Conservation (phyloP, 345 rosid species). For the Camelina sativa region DNA sequence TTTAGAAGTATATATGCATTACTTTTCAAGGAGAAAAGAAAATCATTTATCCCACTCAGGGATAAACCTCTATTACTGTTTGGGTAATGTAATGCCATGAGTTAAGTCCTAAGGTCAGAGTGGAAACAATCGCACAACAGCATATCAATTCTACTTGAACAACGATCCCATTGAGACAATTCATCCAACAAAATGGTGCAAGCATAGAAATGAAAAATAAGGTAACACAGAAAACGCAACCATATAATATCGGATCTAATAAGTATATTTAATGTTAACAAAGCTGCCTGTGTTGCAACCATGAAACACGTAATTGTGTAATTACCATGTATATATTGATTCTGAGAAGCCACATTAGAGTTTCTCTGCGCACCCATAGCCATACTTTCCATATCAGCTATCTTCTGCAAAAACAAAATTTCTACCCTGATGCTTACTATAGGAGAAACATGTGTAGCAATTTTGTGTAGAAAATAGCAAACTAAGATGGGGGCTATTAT, state of each 20-base stretch:
- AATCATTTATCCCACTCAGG: neutral
- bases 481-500: neutral
- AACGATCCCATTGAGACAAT: no score
- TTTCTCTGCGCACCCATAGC: constrained; percentile 6
- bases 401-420: constrained; percentile 36
- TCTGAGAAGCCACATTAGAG: constrained; percentile 22
- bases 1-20: constrained; percentile 1
- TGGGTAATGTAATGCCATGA: neutral
- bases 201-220: neutral
- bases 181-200: no score
- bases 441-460: neutral
- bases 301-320: constrained; percentile 14
- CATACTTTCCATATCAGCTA: constrained; percentile 30
- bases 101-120: no score
- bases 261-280: constrained; percentile 14
- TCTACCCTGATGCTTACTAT: constrained; percentile 1
- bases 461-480: neutral
- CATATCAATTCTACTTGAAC: no score
- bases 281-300: neutral
- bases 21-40: neutral
- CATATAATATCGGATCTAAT: neutral
- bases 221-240: neutral
- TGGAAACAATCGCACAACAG: no score
- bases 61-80: neutral
- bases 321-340: constrained; percentile 28